phyloP scores from a whole-genome alignment of 2,329 filamentous ascomycete species.

The Tricladium varicosporioides region DNA sequence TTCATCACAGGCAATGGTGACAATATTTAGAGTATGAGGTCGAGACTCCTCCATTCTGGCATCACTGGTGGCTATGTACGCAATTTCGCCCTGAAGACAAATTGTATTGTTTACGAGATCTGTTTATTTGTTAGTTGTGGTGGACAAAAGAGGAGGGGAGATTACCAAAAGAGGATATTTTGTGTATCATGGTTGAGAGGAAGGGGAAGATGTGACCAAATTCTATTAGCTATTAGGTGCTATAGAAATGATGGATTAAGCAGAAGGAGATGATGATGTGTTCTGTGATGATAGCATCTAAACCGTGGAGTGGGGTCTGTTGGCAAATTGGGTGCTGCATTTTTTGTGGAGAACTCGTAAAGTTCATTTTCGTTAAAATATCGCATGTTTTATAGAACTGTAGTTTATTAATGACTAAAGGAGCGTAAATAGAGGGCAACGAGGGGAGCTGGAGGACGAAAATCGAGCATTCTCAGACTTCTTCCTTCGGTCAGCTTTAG shows the following conservation, averaged over 20 bases:
- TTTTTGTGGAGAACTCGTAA: slow-evolving; percentile 12
- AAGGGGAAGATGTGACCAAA: slow-evolving; percentile 9
- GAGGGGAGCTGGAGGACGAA: not conserved
- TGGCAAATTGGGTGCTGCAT: slow-evolving; percentile 7
- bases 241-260: not conserved
- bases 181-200: slow-evolving; percentile 15
- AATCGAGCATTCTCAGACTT: slow-evolving; percentile 4
- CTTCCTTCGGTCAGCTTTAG: not conserved
- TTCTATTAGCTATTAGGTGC: not conserved
- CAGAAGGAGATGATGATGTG: not conserved
- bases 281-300: slow-evolving; percentile 5
- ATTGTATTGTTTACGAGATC: slow-evolving; percentile 12
- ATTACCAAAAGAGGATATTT: slow-evolving; percentile 10
- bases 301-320: slow-evolving; percentile 4
- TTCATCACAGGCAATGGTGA: slow-evolving; percentile 7
- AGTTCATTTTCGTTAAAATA: slow-evolving; percentile 8
- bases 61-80: slow-evolving; percentile 18
- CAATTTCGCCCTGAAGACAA: slow-evolving; percentile 12
- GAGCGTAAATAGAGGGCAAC: not conserved
- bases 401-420: too few relatives aligned
- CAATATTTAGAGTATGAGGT: slow-evolving; percentile 13
- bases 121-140: not conserved
- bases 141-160: not conserved
- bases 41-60: slow-evolving; percentile 12
- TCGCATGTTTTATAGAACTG: slow-evolving; percentile 6